phyloP scores from a whole-genome alignment of 2,329 filamentous ascomycete genomes.

The Talaromyces marneffei region DNA sequence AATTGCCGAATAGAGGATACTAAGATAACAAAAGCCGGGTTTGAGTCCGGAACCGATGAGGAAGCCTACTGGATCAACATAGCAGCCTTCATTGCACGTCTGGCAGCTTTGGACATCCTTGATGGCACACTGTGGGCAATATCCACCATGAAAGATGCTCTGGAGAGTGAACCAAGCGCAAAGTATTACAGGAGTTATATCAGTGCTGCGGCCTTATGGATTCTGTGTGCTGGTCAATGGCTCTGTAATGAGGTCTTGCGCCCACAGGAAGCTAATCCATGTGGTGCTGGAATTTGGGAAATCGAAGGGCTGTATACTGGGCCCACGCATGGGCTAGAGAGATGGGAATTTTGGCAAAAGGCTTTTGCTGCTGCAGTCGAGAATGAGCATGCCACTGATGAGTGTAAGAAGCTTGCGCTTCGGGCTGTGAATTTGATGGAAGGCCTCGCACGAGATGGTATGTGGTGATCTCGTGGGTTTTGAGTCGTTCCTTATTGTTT shows the following conservation, averaged over 20 bases:
- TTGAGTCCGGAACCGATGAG: neutral
- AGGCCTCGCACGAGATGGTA: neutral
- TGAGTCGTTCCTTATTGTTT: neutral
- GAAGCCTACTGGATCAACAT: neutral
- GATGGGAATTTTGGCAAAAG: constrained; percentile 12
- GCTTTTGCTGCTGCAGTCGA: constrained; percentile 7
- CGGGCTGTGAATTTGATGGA: constrained; percentile 6
- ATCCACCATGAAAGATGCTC: neutral
- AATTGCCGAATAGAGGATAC: too few relatives aligned
- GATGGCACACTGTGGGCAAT: neutral
- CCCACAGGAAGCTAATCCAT: neutral
- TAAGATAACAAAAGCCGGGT: neutral
- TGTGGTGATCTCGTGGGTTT: neutral
- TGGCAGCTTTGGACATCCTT: neutral
- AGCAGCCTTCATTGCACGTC: neutral
- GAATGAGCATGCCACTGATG: neutral
- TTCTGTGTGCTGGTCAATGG: constrained; percentile 11
- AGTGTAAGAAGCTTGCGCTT: neutral
- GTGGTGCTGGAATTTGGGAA: neutral
- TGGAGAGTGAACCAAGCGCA: neutral
- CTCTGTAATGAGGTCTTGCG: constrained; percentile 4
- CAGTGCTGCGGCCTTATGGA: constrained; percentile 9
- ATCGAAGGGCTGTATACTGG: constrained; percentile 3
- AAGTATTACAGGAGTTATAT: neutral
- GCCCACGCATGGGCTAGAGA: neutral